Evolutionary conservation across 2,329 filamentous ascomycete genomes (phyloP), one percentile per base, ranked within the genome.

Genomic region (Lasiodiplodia theobromae): DNA sequence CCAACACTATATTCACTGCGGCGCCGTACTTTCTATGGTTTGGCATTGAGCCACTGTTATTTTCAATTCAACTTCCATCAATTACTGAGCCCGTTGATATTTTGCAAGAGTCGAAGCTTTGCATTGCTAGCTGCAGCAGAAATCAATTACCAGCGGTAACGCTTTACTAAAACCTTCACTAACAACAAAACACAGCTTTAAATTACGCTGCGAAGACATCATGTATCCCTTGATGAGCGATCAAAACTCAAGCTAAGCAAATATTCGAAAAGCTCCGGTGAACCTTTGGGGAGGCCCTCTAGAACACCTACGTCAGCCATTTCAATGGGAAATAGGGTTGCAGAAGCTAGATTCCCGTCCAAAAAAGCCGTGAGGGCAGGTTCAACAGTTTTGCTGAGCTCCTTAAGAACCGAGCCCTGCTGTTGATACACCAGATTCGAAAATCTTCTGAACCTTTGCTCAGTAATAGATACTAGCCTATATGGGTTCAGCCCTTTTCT

Each of bases 301-400:
- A 70, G 23, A 60, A 53, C 44, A 23, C 21, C 16, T 16, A 16
- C 4, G 5, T 66, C 66, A n/a, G 47, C 66, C 21, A 5, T 16
- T 49, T 70, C 69, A 31, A 70, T 68, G 7, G 66, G 69, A 53
- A 70, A 70, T 12, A 40, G 28, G 6, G 1, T 34, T 16, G 16
- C 28, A 23, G 53, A 68, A 21, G 38, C 23, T 10, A 70, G 18
- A 3, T 65, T 10, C 2, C 69, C 66, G 14, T 68, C 40, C 23
- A 57, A 44, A 11, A 70, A 40, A 6, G 69, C 69, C 18, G 49
- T 63, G 38, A 70, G 53, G 5, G 69, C 60, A 12, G 69, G 66
- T 40, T 70, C 66, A 56, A 70, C 47, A 53, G 62, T 60, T 62
- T 66, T 66, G 53, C 69, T 70, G 4, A 70, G 49, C 25, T 34